Base-by-base conservation (phyloP, 2,329 filamentous ascomycete genomes). In the Cercospora zeae-maydis region DNA sequence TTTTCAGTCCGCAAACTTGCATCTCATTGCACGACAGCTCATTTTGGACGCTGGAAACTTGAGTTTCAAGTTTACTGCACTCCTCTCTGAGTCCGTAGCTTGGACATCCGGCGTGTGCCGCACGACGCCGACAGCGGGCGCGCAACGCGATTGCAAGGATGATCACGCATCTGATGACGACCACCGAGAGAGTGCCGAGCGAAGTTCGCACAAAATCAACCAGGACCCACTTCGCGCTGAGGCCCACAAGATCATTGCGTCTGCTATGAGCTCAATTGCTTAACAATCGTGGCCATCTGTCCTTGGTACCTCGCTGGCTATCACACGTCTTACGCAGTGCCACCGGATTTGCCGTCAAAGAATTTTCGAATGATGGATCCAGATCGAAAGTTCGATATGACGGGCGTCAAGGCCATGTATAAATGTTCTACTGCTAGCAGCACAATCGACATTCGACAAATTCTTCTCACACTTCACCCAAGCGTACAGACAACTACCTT, bases 231-330 rank as follows among this genome's bases (percentile, higher is more conserved):
- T 9, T 33, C 16, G 30, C 47, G 31, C 27, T n/a, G 21, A 8
- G 11, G 7, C 47, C 47, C 14, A 19, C 21, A 31, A 30, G 47
- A 52, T 52, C 47, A 19, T 52, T 31, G 27, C 55, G 61, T 63
- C 49, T 51, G 37, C 61, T 53, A 63, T 56, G 56, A 58, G 49
- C 61, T 58, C 57, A 58, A 47, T 47, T 63, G 61, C 61, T 63
- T 55, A 63, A 56, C 61, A 63, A 63, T 63, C 61, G 55, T 58
- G 45, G 47, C 56, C 42, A n/a, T 19, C 45, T 52, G 47, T 31
- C 21, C 55, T 21, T 49, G 39, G 39, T 30, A 37, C 33, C 39
- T 37, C 36, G 52, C 27, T 51, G 14, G 59, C 24, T 30, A 19
- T 55, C 53, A 45, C 59, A 36, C 52, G 30, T 34, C 36, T 47